A percentile compares a stretch with the other conserved stretches of the same genome.
Conservation (phyloP, 177 flowering plant genomes). For the Vitis hybrid region DNA sequence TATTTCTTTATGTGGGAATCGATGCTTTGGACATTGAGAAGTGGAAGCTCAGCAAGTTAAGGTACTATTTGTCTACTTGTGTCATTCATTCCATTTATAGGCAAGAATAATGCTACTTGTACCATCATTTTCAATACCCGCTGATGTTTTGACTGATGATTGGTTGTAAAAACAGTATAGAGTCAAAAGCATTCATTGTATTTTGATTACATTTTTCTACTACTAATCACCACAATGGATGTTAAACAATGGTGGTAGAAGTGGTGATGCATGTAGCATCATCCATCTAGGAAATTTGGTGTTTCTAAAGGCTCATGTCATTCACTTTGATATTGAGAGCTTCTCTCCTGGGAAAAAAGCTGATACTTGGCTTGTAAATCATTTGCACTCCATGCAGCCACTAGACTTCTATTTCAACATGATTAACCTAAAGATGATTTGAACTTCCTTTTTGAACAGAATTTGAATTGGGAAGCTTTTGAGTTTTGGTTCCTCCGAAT, state of each 20-base stretch:
- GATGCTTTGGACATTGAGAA: slow-evolving; percentile 85
- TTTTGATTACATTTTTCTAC: no score
- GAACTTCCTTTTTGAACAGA: neutral
- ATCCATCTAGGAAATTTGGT: neutral
- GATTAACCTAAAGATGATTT: neutral
- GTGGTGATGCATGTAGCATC: no score
- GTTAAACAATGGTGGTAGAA: no score
- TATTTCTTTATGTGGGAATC: slow-evolving; percentile 90
- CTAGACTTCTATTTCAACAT: neutral
- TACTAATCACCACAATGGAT: no score
- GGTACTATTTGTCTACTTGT: slow-evolving; percentile 32
- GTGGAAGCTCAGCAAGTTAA: slow-evolving; percentile 71
- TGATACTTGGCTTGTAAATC: neutral
- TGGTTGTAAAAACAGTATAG: no score
- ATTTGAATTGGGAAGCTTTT: neutral
- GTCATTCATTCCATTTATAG: no score
- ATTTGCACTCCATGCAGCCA: neutral
- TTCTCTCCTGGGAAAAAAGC: neutral
- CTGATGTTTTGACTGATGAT: no score
- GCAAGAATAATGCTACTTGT: no score
- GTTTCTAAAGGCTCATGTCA: neutral
- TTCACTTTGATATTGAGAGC: neutral
- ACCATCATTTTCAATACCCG: no score
- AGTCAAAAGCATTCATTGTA: no score
- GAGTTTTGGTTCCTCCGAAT: neutral